Evolutionary conservation across 306 rosid species (phyloP), one percentile per base, ranked within the genome.

Genomic region (Lathyrus aphaca): DNA sequence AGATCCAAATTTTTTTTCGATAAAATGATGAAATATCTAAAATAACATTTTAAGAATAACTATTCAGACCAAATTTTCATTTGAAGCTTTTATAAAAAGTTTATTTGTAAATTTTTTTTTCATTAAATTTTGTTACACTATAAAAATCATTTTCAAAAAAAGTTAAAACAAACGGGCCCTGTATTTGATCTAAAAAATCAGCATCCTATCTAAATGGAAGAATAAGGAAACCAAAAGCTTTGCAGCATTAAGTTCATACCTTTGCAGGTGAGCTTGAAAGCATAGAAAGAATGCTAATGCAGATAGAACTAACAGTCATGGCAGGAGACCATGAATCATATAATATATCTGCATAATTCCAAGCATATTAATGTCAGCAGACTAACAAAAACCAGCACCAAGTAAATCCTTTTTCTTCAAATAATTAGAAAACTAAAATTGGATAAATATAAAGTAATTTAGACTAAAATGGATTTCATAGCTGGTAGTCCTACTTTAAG

Each of bases 241-340:
- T 23, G 54, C 58, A 50, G 68, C 44, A 73, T 62, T 30, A 74
- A 45, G 72, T 64, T 64, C 86, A 25, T 30, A 95, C 99, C 99
- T 95, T 95, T 17, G 70, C 85, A 6, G 99, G 79, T 16, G 99
- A 91, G 91, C 99, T 95, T 63, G 99, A 95, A 68, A 95, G 95
- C 99, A 95, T 95, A 57, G 99, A 95, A 80, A 95, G 96, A 78
- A 95, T 95, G 89, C 99, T 95, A 79, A 95, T 91, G 82, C 99
- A 91, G 85, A 95, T 91, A 35, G 99, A 95, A 82, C 99, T 91
- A 72, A 95, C 99, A 59, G 99, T 95, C 99, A 95, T 95, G 23
- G 99, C 99, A 35, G 99, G 99, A 75, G 99, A 95, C 99, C 99
- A 95, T 15, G 99, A 95, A 86, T 95, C 99, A 13, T 95, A 95